phyloP scores from a whole-genome alignment of 768 basidiomycete genomes.

The Pleurotus giganteus region DNA sequence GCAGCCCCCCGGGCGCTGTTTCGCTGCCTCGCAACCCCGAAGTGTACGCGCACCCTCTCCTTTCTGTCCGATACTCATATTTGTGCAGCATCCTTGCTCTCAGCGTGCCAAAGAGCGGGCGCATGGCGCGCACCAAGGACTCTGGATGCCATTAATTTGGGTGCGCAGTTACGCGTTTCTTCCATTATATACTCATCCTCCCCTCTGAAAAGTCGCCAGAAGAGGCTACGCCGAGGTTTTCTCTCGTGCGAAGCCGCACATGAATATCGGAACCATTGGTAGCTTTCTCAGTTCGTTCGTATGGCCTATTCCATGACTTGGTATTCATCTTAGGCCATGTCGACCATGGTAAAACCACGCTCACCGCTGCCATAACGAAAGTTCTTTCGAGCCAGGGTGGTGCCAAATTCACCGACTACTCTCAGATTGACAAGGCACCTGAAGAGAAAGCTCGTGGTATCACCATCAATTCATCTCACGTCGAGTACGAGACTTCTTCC shows the following conservation, averaged over 20 bases:
- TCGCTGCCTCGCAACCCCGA: conserved; percentile 42
- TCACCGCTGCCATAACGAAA: conserved; percentile 95
- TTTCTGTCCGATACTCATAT: conserved; percentile 9
- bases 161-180: conserved; percentile 24
- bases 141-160: conserved; percentile 20
- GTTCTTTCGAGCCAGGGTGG: conserved; percentile 77
- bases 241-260: conserved; percentile 79
- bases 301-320: conserved; percentile 1
- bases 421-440: conserved; percentile 97
- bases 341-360: conserved; percentile 97
- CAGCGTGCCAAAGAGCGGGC: conserved; percentile 35
- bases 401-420: conserved; percentile 92
- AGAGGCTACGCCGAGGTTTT: conserved; percentile 81
- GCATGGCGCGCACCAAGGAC: conserved; percentile 22
- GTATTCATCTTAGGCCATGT: conserved; percentile 66
- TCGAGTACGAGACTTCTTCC: conserved; percentile 91
- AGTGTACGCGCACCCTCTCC: conserved; percentile 32
- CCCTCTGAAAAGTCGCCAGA: conserved; percentile 37
- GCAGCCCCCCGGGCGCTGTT: conserved; percentile 48
- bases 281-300: conserved; percentile 18
- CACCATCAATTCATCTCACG: conserved; percentile 98
- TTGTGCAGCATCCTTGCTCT: conserved; percentile 31
- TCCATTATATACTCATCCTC: not conserved
- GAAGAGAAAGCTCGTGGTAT: conserved; percentile 99
- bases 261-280: conserved; percentile 97